Conservation (phyloP, 176 grass and related monocot genomes). For the Coix lacrymajobi region DNA sequence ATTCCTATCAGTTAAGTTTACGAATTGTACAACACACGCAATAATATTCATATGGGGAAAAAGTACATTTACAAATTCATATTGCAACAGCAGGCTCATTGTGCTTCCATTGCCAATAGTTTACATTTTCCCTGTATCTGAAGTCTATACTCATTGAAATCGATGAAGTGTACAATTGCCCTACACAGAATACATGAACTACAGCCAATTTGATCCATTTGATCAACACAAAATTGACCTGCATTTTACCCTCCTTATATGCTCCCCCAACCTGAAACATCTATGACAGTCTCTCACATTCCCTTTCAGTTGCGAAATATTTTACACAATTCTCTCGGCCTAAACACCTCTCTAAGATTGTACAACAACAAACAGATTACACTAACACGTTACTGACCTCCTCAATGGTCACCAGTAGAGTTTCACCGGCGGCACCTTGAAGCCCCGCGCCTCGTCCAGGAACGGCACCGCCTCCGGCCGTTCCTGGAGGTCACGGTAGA, state of each 20-base stretch:
- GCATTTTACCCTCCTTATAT: not conserved
- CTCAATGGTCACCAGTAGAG: not conserved
- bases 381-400: not conserved
- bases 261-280: not conserved
- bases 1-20: too few relatives aligned
- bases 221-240: not conserved
- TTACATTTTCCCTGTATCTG: not conserved
- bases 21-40: too few relatives aligned
- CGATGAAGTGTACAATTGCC: not conserved
- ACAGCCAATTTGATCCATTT: not conserved
- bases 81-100: not conserved
- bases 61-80: too few relatives aligned
- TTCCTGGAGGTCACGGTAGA: slow-evolving; percentile 42
- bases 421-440: slow-evolving; percentile 18
- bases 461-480: slow-evolving; percentile 46
- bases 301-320: not conserved
- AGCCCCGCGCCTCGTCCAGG: slow-evolving; percentile 1
- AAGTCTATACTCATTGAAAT: not conserved
- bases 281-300: not conserved
- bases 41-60: too few relatives aligned
- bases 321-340: not conserved
- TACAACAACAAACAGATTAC: not conserved
- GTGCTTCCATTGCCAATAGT: not conserved
- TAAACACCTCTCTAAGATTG: not conserved
- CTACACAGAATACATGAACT: not conserved